Conservation (phyloP, 192 early-diverging fungal species). For the Phycomyces blakesleeanus region DNA sequence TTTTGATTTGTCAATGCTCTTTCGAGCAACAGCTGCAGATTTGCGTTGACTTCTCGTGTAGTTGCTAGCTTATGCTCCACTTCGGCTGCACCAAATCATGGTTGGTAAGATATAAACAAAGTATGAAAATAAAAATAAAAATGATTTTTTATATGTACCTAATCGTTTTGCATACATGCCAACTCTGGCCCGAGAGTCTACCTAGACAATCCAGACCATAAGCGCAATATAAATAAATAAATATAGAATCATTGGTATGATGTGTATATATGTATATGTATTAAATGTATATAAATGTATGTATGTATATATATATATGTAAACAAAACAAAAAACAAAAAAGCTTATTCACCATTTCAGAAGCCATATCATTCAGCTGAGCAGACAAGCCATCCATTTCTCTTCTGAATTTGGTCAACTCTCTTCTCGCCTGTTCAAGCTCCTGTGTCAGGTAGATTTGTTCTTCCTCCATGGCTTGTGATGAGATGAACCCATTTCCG, state of each 20-base stretch:
- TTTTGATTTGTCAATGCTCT: constrained; percentile 52
- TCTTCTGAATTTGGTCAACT: constrained; percentile 50
- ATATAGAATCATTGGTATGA: no score
- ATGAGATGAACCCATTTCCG: constrained; percentile 8
- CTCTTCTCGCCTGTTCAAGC: constrained; percentile 45
- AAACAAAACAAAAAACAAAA: no score
- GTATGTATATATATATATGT: no score
- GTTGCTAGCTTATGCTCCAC: constrained; percentile 52
- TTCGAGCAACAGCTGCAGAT: constrained; percentile 48
- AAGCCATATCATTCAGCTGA: constrained; percentile 56
- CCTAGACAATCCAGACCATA: constrained; percentile 4
- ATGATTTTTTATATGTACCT: constrained; percentile 21
- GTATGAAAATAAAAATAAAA: not conserved
- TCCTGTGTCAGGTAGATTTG: constrained; percentile 47
- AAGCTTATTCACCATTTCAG: constrained; percentile 42
- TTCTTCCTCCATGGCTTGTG: constrained; percentile 35
- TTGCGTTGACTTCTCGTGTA: constrained; percentile 55
- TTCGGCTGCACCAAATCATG: constrained; percentile 32
- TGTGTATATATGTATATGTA: no score
- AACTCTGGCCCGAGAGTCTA: constrained; percentile 50
- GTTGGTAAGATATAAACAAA: constrained; percentile 1
- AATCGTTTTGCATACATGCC: constrained; percentile 51
- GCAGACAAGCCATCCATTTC: constrained; percentile 53
- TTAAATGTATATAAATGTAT: no score
- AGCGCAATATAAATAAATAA: no score